Evolutionary conservation across 805 yeast genomes (phyloP).

Genomic region (Yarrowia sp.): DNA sequence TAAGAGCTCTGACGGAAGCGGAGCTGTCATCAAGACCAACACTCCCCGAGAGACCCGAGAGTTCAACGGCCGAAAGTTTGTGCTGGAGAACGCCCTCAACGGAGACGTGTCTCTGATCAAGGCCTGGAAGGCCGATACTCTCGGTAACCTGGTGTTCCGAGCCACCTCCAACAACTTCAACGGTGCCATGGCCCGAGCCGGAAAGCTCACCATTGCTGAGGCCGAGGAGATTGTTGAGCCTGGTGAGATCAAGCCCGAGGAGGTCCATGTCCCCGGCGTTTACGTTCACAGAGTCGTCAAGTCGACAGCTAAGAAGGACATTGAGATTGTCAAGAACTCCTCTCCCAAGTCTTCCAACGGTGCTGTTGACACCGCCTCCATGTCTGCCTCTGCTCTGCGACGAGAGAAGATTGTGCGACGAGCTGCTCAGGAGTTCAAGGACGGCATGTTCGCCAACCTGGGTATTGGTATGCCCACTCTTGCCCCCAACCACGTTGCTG

Average conservation of each 20-base stretch:
- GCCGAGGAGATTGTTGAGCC: constrained; percentile 50
- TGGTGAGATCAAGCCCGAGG: constrained; percentile 46
- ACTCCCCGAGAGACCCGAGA: constrained; percentile 45
- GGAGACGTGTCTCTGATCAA: constrained; percentile 52
- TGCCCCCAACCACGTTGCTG: constrained; percentile 44
- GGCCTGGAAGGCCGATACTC: constrained; percentile 47
- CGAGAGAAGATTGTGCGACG: constrained; percentile 43
- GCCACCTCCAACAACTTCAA: constrained; percentile 50
- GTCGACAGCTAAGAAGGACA: constrained; percentile 44
- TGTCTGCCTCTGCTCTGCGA: constrained; percentile 11
- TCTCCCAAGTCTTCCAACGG: constrained; percentile 24
- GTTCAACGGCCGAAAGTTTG: constrained; percentile 44
- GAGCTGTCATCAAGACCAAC: constrained; percentile 38
- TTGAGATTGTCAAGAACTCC: constrained; percentile 39
- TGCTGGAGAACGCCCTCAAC: constrained; percentile 44
- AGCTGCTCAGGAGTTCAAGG: constrained; percentile 46
- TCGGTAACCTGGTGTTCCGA: constrained; percentile 49
- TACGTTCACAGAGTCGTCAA: constrained; percentile 44
- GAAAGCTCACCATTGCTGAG: constrained; percentile 48
- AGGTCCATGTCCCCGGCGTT: constrained; percentile 48
- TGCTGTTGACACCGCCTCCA: not conserved
- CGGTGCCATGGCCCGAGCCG: constrained; percentile 46
- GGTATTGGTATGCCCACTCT: constrained; percentile 54
- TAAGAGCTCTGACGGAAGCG: constrained; percentile 29
- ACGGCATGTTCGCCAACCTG: constrained; percentile 46